Conservation (phyloP, 1,284 basidiomycete species). For the Bothia castanella region DNA sequence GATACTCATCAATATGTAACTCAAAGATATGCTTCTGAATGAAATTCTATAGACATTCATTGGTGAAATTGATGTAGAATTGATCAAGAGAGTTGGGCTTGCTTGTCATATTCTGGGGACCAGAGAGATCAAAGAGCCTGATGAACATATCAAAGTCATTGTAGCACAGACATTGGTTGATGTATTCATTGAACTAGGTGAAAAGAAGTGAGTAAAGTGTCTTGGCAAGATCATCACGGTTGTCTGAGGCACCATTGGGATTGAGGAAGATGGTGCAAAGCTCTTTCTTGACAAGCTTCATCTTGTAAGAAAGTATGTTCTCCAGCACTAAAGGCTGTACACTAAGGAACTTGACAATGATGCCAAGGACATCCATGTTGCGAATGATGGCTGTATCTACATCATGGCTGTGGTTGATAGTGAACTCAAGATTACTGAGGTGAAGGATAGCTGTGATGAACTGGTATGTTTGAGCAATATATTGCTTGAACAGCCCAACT, state of each 20-base stretch:
- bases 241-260: slow-evolving; percentile 86
- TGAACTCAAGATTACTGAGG: slow-evolving; percentile 94
- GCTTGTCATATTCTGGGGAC: slow-evolving; percentile 34
- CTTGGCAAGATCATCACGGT: slow-evolving; percentile 91
- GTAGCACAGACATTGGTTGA: slow-evolving; percentile 90
- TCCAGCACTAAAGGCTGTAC: slow-evolving; percentile 75
- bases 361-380: slow-evolving; percentile 74
- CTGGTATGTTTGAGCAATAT: slow-evolving; percentile 93
- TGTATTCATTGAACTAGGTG: slow-evolving; percentile 93
- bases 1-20: slow-evolving; percentile 75
- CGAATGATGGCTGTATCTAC: slow-evolving; percentile 86
- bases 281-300: slow-evolving; percentile 89
- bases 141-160: slow-evolving; percentile 92
- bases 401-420: slow-evolving; percentile 73
- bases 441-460: slow-evolving; percentile 93
- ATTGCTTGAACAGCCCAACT: slow-evolving; percentile 87
- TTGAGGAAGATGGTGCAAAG: slow-evolving; percentile 97
- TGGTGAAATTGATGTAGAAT: too few species aligned
- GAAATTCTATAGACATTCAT: too few species aligned
- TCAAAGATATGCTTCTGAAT: slow-evolving; percentile 55
- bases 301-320: slow-evolving; percentile 84
- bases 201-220: slow-evolving; percentile 93
- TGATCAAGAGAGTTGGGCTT: too few species aligned
- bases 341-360: slow-evolving; percentile 90
- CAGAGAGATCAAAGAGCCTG: slow-evolving; percentile 93